A percentile compares a stretch with the other conserved stretches of the same genome.
phyloP scores from a whole-genome alignment of 2,329 filamentous ascomycete species.

The Cercospora zeina region DNA sequence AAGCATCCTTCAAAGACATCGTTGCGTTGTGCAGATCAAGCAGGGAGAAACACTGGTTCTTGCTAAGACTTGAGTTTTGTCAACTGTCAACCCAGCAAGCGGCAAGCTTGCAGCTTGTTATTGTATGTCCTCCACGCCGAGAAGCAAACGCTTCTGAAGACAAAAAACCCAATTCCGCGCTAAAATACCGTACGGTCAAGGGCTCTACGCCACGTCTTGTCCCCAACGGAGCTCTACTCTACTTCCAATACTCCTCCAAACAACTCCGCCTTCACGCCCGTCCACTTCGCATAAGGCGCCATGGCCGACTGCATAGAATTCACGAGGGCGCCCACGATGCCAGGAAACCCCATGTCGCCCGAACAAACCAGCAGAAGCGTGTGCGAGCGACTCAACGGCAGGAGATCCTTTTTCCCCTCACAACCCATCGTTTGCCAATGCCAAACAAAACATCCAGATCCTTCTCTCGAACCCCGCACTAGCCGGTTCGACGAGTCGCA shows the following conservation, averaged over 20 bases:
- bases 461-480: not conserved
- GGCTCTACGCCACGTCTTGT: not conserved
- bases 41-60: not conserved
- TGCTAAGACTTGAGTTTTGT: not conserved
- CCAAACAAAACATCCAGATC: not conserved
- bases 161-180: not conserved
- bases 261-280: not conserved
- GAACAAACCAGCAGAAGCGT: not conserved
- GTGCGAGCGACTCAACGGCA: not conserved
- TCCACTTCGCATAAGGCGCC: not conserved
- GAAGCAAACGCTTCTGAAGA: not conserved
- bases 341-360: not conserved
- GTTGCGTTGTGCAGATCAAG: not conserved
- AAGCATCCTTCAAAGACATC: not conserved
- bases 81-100: not conserved
- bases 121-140: not conserved
- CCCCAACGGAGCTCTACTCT: not conserved
- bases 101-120: not conserved
- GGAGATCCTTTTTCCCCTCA: not conserved
- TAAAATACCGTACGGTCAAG: constrained; percentile 4
- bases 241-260: not conserved
- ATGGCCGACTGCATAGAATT: not conserved
- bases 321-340: not conserved
- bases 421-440: not conserved
- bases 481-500: not conserved